These are phyloP conservation scores for Rhododendron kiyosumense DNA, from an alignment of 148 eudicot species.

Conservation along the genomic window DNA sequence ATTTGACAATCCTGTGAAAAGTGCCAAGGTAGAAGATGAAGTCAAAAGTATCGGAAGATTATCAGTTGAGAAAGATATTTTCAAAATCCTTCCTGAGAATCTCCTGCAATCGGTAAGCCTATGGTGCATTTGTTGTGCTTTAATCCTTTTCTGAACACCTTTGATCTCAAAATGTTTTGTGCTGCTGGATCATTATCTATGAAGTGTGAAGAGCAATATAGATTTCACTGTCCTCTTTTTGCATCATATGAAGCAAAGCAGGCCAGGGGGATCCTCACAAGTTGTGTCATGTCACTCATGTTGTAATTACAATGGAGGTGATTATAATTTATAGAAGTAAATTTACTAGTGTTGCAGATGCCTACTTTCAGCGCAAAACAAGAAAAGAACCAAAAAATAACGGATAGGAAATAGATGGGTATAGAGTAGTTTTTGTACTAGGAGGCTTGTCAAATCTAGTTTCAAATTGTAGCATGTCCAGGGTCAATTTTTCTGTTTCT, in stretches of 20 bases:
- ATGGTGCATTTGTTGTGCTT: not conserved
- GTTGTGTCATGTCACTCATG: not conserved
- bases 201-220: not conserved
- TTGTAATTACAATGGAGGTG: not conserved
- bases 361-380: no score
- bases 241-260: not conserved
- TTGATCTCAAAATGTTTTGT: conserved; percentile 14
- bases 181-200: conserved; percentile 18
- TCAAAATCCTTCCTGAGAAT: conserved; percentile 53
- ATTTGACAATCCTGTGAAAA: conserved; percentile 51
- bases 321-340: no score
- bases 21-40: conserved; percentile 30
- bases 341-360: not conserved
- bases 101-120: conserved; percentile 65
- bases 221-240: conserved; percentile 17
- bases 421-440: no score
- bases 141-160: not conserved
- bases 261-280: conserved; percentile 28
- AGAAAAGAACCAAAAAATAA: no score
- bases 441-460: not conserved
- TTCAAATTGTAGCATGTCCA: not conserved
- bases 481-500: not conserved
- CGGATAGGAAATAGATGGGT: not conserved
- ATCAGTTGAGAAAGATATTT: conserved; percentile 31
- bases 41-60: conserved; percentile 14